phyloP scores from a whole-genome alignment of 2,329 filamentous ascomycete genomes.

The Fusarium pseudocircinatum region DNA sequence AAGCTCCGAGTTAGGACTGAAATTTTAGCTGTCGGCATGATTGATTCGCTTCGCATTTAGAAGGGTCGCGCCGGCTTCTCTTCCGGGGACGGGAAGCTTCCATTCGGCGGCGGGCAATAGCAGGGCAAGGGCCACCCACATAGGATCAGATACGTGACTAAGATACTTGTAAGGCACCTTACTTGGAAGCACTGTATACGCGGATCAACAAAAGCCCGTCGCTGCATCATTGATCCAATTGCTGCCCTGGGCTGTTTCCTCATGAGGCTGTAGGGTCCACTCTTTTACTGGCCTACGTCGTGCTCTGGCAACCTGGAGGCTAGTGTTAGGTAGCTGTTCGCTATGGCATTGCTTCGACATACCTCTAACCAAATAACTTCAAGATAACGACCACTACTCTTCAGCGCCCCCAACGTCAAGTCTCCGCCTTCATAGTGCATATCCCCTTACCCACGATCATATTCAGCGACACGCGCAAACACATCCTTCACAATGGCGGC shows the following conservation, averaged over 20 bases:
- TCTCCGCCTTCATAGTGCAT: background rate
- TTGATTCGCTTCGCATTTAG: conserved; percentile 20
- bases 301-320: conserved; percentile 51
- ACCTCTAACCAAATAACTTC: conserved; percentile 32
- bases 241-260: background rate
- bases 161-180: no score
- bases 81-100: conserved; percentile 35
- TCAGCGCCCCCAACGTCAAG: background rate
- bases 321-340: conserved; percentile 31
- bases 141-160: conserved; percentile 1
- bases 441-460: background rate
- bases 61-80: conserved; percentile 40
- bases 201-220: conserved; percentile 47
- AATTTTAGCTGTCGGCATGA: conserved; percentile 46
- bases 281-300: conserved; percentile 45
- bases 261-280: conserved; percentile 21
- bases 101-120: conserved; percentile 6
- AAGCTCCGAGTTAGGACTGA: conserved; percentile 39
- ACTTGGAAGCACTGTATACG: background rate
- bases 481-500: conserved; percentile 59
- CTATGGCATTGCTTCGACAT: conserved; percentile 26
- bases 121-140: conserved; percentile 16
- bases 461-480: conserved; percentile 18
- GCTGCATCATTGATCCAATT: conserved; percentile 24
- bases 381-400: conserved; percentile 28